phyloP scores from a whole-genome alignment of 345 rosid genomes.

The Salix brachista region DNA sequence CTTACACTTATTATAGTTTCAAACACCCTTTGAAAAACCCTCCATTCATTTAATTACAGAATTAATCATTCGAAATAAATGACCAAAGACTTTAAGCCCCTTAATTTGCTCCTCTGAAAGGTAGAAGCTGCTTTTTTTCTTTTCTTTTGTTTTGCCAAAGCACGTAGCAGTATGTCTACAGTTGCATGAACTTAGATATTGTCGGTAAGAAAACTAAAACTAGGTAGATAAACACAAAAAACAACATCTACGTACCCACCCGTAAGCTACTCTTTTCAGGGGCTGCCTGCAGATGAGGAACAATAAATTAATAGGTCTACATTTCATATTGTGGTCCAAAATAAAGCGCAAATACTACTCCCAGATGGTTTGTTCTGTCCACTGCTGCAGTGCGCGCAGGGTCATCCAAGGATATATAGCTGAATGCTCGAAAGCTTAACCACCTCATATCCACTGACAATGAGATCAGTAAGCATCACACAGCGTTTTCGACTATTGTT shows the following conservation, averaged over 20 bases:
- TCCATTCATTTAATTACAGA: too few relatives aligned
- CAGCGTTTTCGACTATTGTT: constrained; percentile 46
- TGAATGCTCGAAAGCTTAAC: constrained; percentile 70
- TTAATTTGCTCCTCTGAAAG: too few relatives aligned
- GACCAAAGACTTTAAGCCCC: too few relatives aligned
- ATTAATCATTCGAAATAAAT: too few relatives aligned
- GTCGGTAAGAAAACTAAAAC: background rate
- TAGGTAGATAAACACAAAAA: background rate
- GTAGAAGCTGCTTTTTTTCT: too few relatives aligned
- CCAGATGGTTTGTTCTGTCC: constrained; percentile 38
- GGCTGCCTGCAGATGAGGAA: constrained; percentile 42
- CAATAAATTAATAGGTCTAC: constrained; percentile 22
- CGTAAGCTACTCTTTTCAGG: constrained; percentile 29
- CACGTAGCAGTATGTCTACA: background rate
- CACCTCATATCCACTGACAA: constrained; percentile 74
- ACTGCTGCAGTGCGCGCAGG: constrained; percentile 10
- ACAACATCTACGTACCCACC: background rate
- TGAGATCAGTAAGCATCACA: constrained; percentile 51
- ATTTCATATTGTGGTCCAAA: constrained; percentile 42
- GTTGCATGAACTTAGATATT: background rate
- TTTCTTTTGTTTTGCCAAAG: background rate
- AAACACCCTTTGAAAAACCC: too few relatives aligned
- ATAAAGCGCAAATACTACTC: constrained; percentile 41
- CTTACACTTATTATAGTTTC: too few relatives aligned
- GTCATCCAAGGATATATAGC: constrained; percentile 40